Evolutionary conservation across 257 asterid species (phyloP).

Genomic region (Fraxinus americana): DNA sequence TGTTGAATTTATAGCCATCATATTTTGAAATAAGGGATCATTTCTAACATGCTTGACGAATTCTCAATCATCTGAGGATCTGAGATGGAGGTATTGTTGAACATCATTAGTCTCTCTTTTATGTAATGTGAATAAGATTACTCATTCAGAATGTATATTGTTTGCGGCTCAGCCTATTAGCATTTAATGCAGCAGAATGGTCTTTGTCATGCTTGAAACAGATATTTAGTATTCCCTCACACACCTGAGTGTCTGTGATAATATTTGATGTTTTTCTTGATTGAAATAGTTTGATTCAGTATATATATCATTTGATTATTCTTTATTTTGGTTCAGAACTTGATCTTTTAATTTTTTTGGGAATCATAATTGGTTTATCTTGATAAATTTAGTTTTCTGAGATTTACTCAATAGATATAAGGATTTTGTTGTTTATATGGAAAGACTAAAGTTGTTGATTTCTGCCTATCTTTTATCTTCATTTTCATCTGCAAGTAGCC

Average conservation of each 20-base stretch:
- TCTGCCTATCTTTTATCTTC: neutral
- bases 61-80: neutral
- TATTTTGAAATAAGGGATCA: neutral
- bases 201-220: neutral
- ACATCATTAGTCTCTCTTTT: neutral
- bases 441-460: neutral
- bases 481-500: neutral
- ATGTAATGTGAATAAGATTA: neutral
- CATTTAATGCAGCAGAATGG: neutral
- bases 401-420: neutral
- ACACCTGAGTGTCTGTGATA: neutral
- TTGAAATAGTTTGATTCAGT: neutral
- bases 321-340: too few relatives aligned
- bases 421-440: neutral
- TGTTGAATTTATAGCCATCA: neutral
- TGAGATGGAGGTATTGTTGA: neutral
- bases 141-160: neutral
- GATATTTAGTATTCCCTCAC: neutral
- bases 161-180: conserved; percentile 8
- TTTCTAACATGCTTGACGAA: neutral
- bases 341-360: too few relatives aligned
- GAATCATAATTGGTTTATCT: too few relatives aligned
- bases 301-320: neutral
- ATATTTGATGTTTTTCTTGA: neutral
- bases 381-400: neutral